These are phyloP conservation scores for Hydrangea macrophylla DNA, from an alignment of 148 eudicot species.

Conservation along the genomic window DNA sequence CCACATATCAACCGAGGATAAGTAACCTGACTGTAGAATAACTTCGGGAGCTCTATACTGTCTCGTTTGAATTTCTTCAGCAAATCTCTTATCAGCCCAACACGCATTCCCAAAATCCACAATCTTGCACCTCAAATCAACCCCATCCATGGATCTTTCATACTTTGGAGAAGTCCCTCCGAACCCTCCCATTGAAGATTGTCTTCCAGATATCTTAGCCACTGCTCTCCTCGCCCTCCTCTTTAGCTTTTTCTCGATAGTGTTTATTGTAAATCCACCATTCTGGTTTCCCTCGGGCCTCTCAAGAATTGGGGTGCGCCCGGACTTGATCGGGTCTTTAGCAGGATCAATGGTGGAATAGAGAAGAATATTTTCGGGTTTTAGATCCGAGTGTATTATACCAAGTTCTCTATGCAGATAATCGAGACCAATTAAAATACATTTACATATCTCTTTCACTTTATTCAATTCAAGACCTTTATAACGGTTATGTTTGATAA, in stretches of 20 bases:
- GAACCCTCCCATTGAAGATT: conserved; percentile 57
- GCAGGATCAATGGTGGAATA: conserved; percentile 76
- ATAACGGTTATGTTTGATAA: conserved; percentile 75
- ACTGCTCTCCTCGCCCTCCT: conserved; percentile 87
- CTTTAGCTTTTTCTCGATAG: conserved; percentile 77
- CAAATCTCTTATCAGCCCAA: conserved; percentile 70
- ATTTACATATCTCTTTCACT: conserved; percentile 88
- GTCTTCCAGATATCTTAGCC: conserved; percentile 71
- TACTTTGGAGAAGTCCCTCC: conserved; percentile 39
- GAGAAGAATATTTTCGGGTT: conserved; percentile 93
- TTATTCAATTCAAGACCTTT: conserved; percentile 71
- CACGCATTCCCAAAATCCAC: conserved; percentile 99
- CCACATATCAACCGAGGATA: conserved; percentile 88
- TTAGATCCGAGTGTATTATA: conserved; percentile 81
- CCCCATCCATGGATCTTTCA: conserved; percentile 64
- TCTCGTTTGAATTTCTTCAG: conserved; percentile 92
- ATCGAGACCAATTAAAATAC: conserved; percentile 85
- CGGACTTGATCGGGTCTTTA: conserved; percentile 81
- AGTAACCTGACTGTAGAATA: conserved; percentile 70
- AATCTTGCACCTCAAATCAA: conserved; percentile 75
- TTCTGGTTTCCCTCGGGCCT: conserved; percentile 73
- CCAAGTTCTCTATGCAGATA: conserved; percentile 81
- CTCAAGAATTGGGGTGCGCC: conserved; percentile 71
- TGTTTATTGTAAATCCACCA: conserved; percentile 52
- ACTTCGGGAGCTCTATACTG: conserved; percentile 99